Percentiles rank a stretch among this genome's conserved stretches.
Evolutionary conservation across 2,329 filamentous ascomycete species (phyloP).

Genomic region (Botrytis fragariae): DNA sequence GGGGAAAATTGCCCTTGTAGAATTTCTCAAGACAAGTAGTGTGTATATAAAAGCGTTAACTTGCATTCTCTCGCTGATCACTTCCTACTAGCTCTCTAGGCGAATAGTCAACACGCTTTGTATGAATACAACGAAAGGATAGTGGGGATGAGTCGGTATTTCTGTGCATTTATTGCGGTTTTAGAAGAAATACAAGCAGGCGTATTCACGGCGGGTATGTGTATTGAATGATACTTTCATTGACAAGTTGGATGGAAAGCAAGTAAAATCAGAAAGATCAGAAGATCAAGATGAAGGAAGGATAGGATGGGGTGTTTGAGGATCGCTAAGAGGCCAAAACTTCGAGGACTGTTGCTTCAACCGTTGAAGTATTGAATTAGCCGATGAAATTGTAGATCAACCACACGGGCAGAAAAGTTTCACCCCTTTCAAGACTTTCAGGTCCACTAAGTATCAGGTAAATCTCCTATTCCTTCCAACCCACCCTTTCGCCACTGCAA

Average conservation of each 20-base stretch:
- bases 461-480: neutral
- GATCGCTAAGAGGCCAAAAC: neutral
- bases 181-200: neutral
- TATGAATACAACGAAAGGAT: too few species aligned
- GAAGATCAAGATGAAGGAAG: neutral
- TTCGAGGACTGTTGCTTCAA: neutral
- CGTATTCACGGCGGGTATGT: neutral
- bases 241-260: neutral
- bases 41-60: neutral
- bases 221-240: neutral
- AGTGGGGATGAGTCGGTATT: neutral
- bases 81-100: neutral
- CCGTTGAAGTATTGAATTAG: neutral
- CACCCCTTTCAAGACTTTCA: neutral
- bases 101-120: neutral
- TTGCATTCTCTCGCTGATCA: neutral
- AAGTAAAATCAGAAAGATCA: neutral
- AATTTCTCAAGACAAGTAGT: neutral
- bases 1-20: neutral
- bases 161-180: neutral
- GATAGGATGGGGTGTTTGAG: neutral
- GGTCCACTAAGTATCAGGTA: neutral
- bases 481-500: neutral
- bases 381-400: neutral
- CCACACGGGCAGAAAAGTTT: neutral